These are phyloP conservation scores for Yarrowia osloensis DNA, from an alignment of 805 yeast species.

Conservation along the genomic window DNA sequence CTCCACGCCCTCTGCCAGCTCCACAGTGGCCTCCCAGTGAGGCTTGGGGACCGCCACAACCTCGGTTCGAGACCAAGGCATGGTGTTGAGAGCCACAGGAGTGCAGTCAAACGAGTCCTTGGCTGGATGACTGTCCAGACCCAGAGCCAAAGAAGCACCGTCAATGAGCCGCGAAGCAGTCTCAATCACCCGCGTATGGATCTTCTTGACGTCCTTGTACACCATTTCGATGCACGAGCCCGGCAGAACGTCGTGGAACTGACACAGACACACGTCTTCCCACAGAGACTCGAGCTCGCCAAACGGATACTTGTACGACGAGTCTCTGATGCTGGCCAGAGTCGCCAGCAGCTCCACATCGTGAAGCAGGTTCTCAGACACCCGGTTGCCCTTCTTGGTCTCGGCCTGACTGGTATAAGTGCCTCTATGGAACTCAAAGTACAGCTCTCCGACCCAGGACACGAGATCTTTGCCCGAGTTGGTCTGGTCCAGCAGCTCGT, in stretches of 20 bases:
- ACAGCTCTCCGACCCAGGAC: constrained; percentile 90
- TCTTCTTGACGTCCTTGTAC: constrained; percentile 84
- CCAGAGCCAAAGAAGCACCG: constrained; percentile 53
- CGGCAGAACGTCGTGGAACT: constrained; percentile 97
- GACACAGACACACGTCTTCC: constrained; percentile 88
- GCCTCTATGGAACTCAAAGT: constrained; percentile 94
- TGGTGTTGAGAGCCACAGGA: constrained; percentile 50
- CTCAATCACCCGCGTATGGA: constrained; percentile 60
- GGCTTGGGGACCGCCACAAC: constrained; percentile 46
- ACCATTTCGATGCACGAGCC: constrained; percentile 96
- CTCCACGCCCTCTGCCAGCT: constrained; percentile 46
- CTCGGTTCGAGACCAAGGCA: constrained; percentile 64
- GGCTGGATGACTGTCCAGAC: constrained; percentile 36
- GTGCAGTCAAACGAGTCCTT: constrained; percentile 8
- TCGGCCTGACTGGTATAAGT: constrained; percentile 94
- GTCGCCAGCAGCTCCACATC: constrained; percentile 86
- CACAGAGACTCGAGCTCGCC: constrained; percentile 68
- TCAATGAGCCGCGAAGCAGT: constrained; percentile 55
- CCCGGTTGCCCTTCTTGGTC: constrained; percentile 77
- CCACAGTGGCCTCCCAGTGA: constrained; percentile 7
- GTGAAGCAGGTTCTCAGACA: constrained; percentile 71
- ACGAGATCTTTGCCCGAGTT: constrained; percentile 69
- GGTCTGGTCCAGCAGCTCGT: constrained; percentile 61
- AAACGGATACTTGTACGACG: constrained; percentile 69
- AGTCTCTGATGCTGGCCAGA: constrained; percentile 60